Evolutionary conservation across 1,284 basidiomycete species (phyloP), one percentile per base, ranked within the genome.

Genomic region (Malassezia japonica): DNA sequence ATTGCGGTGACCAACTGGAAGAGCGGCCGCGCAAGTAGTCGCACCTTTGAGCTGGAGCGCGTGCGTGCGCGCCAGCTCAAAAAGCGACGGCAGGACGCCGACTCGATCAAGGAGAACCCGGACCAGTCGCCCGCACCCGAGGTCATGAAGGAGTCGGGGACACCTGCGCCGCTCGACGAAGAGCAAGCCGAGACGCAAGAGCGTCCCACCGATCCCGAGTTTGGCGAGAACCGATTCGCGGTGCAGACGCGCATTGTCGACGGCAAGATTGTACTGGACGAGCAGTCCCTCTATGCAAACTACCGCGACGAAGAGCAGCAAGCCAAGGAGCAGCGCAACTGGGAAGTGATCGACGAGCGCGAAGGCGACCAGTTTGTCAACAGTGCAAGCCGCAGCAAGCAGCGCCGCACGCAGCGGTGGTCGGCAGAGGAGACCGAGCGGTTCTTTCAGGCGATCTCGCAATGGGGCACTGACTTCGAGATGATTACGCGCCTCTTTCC

Each of bases 391-490:
- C 87, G 86, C 65, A 80, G 82, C 35, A 87, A 82, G 74, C 82
- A 65, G 51, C 54, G 64, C 2, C 47, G 83, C 50, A 80, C 80
- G 55, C 79, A 82, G 28, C 83, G 86, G 21, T 91, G 88, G 88
- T 83, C 82, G 63, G 80, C 79, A 13, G 84, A 85, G 59, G 87
- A 90, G 69, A 90, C 87, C 0, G 86, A 88, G 52, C 74, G 83
- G 15, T 90, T 91, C 71, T 92, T 32, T 12, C 60, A 89, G 85
- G 86, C 86, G 10, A 75, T 91, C 28, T 79, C 82, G 4, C 86
- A 88, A 67, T 90, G 88, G 67, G 87, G 87, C 29, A 86, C 88
- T 68, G 89, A 91, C 61, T 91, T 90, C 65, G 87, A 91, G 69
- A 80, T 91, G 51, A 88, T 91, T 50, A 84, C 87, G 1, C 83